phyloP scores from a whole-genome alignment of 768 basidiomycete species.

The Hygrophorus pudorinus region DNA sequence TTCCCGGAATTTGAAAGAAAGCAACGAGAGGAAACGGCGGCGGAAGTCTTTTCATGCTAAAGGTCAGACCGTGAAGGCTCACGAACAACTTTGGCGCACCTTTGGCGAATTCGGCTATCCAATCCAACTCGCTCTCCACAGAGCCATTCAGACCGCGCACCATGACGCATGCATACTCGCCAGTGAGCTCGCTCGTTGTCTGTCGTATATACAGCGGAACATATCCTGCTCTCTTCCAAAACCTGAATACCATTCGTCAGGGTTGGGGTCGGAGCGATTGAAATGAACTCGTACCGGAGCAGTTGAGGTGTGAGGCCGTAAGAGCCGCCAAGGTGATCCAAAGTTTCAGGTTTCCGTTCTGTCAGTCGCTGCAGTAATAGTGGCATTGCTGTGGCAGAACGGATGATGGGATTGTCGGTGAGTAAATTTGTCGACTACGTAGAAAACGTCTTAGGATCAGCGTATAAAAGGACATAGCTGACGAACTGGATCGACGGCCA shows the following conservation, averaged over 20 bases:
- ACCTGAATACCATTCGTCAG: constrained; percentile 30
- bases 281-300: constrained; percentile 40
- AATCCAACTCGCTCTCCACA: constrained; percentile 52
- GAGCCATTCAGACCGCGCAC: constrained; percentile 72
- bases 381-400: constrained; percentile 74
- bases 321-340: constrained; percentile 94
- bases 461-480: background rate
- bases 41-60: constrained; percentile 69
- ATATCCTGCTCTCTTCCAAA: constrained; percentile 94
- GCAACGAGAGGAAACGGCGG: constrained; percentile 74
- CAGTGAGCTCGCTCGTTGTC: constrained; percentile 89
- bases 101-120: constrained; percentile 84
- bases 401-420: constrained; percentile 70
- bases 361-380: constrained; percentile 85
- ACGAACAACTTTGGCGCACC: constrained; percentile 31
- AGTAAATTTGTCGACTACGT: constrained; percentile 38
- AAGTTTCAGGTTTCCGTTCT: constrained; percentile 78
- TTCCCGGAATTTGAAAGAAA: constrained; percentile 93
- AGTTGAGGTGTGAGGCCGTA: constrained; percentile 88
- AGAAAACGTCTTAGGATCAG: background rate
- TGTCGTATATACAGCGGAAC: constrained; percentile 90
- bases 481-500: constrained; percentile 35
- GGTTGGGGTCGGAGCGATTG: background rate
- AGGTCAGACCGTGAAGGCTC: background rate
- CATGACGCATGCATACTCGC: constrained; percentile 97